Evolutionary conservation across 2,329 filamentous ascomycete species (phyloP).

Genomic region (Myriosclerotinia curreyana): DNA sequence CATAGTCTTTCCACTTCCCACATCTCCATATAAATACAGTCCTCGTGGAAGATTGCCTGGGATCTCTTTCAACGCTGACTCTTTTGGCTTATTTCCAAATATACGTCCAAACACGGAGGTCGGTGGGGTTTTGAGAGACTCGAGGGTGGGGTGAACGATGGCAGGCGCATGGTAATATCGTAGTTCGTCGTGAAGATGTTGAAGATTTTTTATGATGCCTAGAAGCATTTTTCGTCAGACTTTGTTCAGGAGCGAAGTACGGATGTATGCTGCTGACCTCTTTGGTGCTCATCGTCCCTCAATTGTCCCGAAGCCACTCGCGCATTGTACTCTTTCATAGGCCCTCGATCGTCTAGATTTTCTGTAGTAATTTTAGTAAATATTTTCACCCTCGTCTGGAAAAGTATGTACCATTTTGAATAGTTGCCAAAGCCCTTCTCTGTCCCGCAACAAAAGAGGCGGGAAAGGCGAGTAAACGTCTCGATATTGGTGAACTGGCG

Average conservation of each 20-base stretch:
- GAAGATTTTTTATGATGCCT: constrained; percentile 86
- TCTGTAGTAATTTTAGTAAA: constrained; percentile 24
- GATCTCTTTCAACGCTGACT: constrained; percentile 49
- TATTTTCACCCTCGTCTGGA: not conserved
- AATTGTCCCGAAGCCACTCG: constrained; percentile 72
- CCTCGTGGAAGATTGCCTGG: constrained; percentile 78
- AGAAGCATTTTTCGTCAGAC: constrained; percentile 24
- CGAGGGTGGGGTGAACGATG: constrained; percentile 73
- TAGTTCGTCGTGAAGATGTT: constrained; percentile 84
- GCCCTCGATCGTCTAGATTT: constrained; percentile 50
- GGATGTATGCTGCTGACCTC: constrained; percentile 54
- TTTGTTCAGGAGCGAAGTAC: not conserved
- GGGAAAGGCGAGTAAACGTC: constrained; percentile 28
- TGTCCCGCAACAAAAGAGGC: constrained; percentile 36
- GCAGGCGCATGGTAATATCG: constrained; percentile 67
- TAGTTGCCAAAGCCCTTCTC: constrained; percentile 34
- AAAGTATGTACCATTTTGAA: constrained; percentile 33
- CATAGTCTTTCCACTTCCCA: constrained; percentile 98
- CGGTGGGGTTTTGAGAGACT: constrained; percentile 59
- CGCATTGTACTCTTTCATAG: constrained; percentile 82
- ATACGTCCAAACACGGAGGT: constrained; percentile 56
- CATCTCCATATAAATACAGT: constrained; percentile 92
- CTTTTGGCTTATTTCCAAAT: constrained; percentile 50
- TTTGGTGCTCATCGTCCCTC: constrained; percentile 85
- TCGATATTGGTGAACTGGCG: not conserved